Evolutionary conservation across 371 early-diverging fungal genomes (phyloP).

Genomic region (Rhizopus sp.): DNA sequence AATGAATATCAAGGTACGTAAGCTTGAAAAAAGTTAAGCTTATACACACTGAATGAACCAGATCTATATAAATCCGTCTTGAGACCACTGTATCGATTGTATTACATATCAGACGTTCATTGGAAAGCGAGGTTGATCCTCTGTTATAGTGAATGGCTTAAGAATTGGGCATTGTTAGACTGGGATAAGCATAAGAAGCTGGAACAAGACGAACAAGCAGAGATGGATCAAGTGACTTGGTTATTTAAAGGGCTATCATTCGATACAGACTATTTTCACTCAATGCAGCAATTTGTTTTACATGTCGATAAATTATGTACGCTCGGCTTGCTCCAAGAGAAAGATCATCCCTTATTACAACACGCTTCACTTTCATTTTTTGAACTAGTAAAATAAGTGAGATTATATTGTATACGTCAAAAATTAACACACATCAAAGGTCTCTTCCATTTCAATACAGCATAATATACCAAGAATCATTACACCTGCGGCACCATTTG

Average conservation of each 20-base stretch:
- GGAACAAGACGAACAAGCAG: slow-evolving; percentile 13
- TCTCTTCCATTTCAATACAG: slow-evolving; percentile 40
- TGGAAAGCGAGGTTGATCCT: slow-evolving; percentile 59
- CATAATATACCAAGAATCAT: slow-evolving; percentile 54
- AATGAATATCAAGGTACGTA: slow-evolving; percentile 45
- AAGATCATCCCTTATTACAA: slow-evolving; percentile 51
- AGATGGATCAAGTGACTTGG: slow-evolving; percentile 37
- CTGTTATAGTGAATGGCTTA: slow-evolving; percentile 46
- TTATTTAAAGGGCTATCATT: slow-evolving; percentile 50
- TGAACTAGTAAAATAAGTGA: slow-evolving; percentile 38
- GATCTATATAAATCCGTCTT: slow-evolving; percentile 35
- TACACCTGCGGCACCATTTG: slow-evolving; percentile 53
- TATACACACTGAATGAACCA: slow-evolving; percentile 9
- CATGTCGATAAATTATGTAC: slow-evolving; percentile 51
- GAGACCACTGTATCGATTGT: slow-evolving; percentile 49
- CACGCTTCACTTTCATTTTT: slow-evolving; percentile 60
- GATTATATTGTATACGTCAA: not conserved
- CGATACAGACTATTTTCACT: slow-evolving; percentile 50
- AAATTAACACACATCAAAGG: slow-evolving; percentile 4
- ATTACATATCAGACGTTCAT: slow-evolving; percentile 36
- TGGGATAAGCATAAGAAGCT: slow-evolving; percentile 46
- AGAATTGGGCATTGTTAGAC: slow-evolving; percentile 53
- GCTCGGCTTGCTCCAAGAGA: slow-evolving; percentile 43
- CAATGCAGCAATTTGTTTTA: slow-evolving; percentile 48
- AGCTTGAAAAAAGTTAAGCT: not conserved